Percentiles rank a stretch among this genome's conserved stretches.
phyloP scores from a whole-genome alignment of 495 filamentous ascomycete genomes.

The Friedmanniomyces simplex region DNA sequence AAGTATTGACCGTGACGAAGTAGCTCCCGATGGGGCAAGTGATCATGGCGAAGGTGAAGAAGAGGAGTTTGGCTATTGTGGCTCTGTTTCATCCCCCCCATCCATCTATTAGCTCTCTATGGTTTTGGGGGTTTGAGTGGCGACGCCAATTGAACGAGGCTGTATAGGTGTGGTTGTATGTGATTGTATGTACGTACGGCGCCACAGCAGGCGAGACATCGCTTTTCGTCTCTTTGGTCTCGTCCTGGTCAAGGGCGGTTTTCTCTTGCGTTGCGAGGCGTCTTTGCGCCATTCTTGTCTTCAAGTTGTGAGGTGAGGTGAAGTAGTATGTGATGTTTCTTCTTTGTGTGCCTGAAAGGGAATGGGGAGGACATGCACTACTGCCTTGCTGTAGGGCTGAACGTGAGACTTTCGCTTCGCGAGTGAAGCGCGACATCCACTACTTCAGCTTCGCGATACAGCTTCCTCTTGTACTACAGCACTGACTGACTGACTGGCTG shows the following conservation, averaged over 20 bases:
- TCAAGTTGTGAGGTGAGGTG: not conserved
- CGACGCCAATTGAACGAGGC: too few relatives aligned
- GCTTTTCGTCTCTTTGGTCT: constrained; percentile 3
- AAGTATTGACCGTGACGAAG: constrained; percentile 61
- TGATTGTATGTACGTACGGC: constrained; percentile 21
- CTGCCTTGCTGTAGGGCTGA: too few relatives aligned
- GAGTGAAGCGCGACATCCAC: too few relatives aligned
- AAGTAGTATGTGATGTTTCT: too few relatives aligned
- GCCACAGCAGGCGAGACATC: constrained; percentile 33
- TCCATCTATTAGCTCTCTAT: not conserved
- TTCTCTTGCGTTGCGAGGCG: constrained; percentile 24
- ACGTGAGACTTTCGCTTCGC: too few relatives aligned
- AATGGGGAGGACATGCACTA: too few relatives aligned
- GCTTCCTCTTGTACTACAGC: too few relatives aligned
- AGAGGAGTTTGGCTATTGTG: constrained; percentile 81
- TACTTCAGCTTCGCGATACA: too few relatives aligned
- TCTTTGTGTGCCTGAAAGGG: too few relatives aligned
- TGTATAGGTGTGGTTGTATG: too few relatives aligned
- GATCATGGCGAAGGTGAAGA: constrained; percentile 87
- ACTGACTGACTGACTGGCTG: too few relatives aligned
- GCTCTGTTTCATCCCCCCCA: constrained; percentile 43
- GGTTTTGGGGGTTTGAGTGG: too few relatives aligned
- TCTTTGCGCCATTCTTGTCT: constrained; percentile 11
- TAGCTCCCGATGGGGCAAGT: constrained; percentile 74
- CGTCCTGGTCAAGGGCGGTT: constrained; percentile 22